Percentiles rank a stretch among this genome's conserved stretches.
Conservation (phyloP, 2,329 filamentous ascomycete genomes). For the Diaporthe ilicicola region DNA sequence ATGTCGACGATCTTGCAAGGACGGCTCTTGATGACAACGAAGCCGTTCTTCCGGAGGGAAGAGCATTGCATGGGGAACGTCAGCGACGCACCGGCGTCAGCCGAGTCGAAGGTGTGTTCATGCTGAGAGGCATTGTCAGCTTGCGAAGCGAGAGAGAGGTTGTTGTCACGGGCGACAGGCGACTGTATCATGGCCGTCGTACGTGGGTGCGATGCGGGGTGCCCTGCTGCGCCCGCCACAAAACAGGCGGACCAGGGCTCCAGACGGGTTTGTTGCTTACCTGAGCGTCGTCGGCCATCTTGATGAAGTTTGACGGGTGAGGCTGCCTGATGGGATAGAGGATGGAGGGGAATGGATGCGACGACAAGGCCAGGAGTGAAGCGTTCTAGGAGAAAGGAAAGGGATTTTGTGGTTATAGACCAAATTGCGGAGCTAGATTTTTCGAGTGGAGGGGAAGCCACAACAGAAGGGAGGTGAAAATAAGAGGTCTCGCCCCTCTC, state of each 20-base stretch:
- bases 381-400: constrained; percentile 29
- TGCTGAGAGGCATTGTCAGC: constrained; percentile 55
- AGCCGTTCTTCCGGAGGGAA: constrained; percentile 98
- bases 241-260: constrained; percentile 31
- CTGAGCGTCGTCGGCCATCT: constrained; percentile 64
- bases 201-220: constrained; percentile 53
- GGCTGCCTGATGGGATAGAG: constrained; percentile 17
- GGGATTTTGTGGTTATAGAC: constrained; percentile 3
- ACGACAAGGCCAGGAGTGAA: constrained; percentile 26
- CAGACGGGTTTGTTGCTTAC: constrained; percentile 49
- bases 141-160: constrained; percentile 26
- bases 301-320: constrained; percentile 53
- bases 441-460: background rate
- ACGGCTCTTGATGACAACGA: constrained; percentile 97
- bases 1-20: constrained; percentile 99
- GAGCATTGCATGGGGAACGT: constrained; percentile 99
- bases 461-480: constrained; percentile 5
- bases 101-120: constrained; percentile 81
- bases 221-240: constrained; percentile 46
- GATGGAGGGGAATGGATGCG: constrained; percentile 28
- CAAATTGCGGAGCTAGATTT: constrained; percentile 2
- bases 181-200: constrained; percentile 33
- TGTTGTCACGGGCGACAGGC: background rate
- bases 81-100: constrained; percentile 92
- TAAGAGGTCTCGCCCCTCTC: constrained; percentile 5